phyloP scores from a whole-genome alignment of 345 rosid species.

The Salix viminalis region DNA sequence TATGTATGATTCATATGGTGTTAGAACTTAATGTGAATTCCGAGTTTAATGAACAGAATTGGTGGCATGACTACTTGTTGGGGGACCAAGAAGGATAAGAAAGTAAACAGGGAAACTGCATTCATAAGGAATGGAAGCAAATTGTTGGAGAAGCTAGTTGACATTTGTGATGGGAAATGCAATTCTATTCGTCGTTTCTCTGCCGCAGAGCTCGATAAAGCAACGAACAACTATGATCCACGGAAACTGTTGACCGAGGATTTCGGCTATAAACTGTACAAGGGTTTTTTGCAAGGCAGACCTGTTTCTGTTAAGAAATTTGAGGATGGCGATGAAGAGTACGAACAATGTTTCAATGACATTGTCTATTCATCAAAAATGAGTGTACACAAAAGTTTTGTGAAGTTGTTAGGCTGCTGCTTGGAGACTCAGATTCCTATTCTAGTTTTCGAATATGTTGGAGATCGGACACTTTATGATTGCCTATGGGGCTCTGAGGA shows the following conservation, averaged over 20 bases:
- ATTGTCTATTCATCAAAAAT: conserved; percentile 11
- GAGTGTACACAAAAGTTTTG: conserved; percentile 14
- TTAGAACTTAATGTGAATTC: too few relatives aligned
- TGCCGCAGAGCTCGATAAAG: conserved; percentile 6
- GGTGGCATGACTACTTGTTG: too few relatives aligned
- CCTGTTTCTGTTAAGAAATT: conserved; percentile 7
- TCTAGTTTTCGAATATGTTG: not conserved
- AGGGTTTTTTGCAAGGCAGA: conserved; percentile 10
- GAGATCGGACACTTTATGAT: too few relatives aligned
- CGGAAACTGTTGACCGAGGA: not conserved
- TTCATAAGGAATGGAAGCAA: conserved; percentile 14
- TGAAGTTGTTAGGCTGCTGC: conserved; percentile 32
- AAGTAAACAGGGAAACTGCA: too few relatives aligned
- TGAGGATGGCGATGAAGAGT: not conserved
- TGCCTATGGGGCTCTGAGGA: too few relatives aligned
- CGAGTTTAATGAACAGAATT: too few relatives aligned
- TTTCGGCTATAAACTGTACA: not conserved
- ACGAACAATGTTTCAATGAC: not conserved
- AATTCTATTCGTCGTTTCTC: conserved; percentile 18
- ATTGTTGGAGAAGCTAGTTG: conserved; percentile 13
- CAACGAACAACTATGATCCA: conserved; percentile 7
- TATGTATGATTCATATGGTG: too few relatives aligned
- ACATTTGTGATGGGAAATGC: conserved; percentile 12
- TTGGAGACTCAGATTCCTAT: conserved; percentile 12
- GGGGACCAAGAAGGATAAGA: not conserved